Evolutionary conservation across 2,329 filamentous ascomycete species (phyloP).

Genomic region (Aspergillus hiratsukae): DNA sequence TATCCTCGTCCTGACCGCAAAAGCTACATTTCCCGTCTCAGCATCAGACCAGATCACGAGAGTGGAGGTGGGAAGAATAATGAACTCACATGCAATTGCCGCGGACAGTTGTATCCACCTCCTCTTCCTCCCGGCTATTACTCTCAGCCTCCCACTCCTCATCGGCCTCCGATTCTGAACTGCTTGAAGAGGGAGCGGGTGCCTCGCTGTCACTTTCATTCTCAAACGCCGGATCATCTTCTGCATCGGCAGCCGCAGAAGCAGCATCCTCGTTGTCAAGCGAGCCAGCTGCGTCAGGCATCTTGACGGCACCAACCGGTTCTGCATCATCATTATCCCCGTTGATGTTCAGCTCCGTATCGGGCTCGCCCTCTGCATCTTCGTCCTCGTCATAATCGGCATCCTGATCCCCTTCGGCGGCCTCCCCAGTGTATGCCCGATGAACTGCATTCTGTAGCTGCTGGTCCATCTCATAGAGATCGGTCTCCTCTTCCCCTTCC

Average conservation of each 20-base stretch:
- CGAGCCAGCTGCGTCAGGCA: conserved; percentile 25
- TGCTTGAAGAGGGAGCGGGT: conserved; percentile 38
- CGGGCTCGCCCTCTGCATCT: conserved; percentile 25
- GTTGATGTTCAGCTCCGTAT: conserved; percentile 17
- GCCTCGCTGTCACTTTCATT: conserved; percentile 38
- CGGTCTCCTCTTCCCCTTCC: conserved; percentile 42
- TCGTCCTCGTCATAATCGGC: conserved; percentile 29
- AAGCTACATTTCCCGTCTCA: conserved; percentile 55
- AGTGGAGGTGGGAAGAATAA: not conserved
- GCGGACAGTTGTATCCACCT: conserved; percentile 45
- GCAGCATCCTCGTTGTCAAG: conserved; percentile 38
- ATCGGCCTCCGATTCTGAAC: conserved; percentile 56
- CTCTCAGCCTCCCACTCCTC: conserved; percentile 48
- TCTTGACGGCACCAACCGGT: conserved; percentile 35
- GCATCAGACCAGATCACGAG: conserved; percentile 18
- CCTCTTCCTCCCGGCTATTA: conserved; percentile 43
- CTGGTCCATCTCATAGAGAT: conserved; percentile 38
- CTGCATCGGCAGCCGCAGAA: conserved; percentile 37
- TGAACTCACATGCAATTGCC: conserved; percentile 60
- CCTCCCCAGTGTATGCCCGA: conserved; percentile 31
- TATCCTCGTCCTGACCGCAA: conserved; percentile 76
- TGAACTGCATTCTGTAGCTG: conserved; percentile 37
- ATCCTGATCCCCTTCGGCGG: conserved; percentile 23
- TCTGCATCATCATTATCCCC: conserved; percentile 44
- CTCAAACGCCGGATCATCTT: conserved; percentile 42